These are phyloP conservation scores for Colletotrichum sp. DNA, from an alignment of 2,329 filamentous ascomycete species.

Conservation along the genomic window DNA sequence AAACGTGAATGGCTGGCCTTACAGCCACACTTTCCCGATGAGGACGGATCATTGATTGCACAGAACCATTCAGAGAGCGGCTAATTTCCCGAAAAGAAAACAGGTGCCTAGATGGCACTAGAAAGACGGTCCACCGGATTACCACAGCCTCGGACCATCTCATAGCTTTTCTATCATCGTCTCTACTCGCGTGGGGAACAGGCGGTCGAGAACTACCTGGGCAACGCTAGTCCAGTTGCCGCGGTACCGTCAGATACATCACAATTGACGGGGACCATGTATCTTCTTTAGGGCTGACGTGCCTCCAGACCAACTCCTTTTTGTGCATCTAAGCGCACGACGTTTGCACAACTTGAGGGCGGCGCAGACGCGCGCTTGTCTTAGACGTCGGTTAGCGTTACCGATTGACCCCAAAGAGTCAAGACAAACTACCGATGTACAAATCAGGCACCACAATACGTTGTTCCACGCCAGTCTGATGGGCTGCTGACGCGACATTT, in stretches of 20 bases:
- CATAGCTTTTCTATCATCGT: background rate
- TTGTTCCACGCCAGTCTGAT: background rate
- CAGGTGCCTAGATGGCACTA: background rate
- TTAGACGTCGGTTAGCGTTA: background rate
- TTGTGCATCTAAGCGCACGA: conserved; percentile 17
- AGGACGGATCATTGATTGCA: background rate
- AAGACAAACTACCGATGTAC: background rate
- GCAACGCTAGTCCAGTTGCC: background rate
- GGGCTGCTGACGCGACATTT: background rate
- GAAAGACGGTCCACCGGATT: background rate
- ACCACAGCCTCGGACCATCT: background rate
- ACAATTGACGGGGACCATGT: background rate
- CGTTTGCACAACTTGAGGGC: background rate
- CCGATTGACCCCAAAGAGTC: background rate
- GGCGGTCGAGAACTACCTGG: background rate
- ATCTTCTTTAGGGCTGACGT: background rate
- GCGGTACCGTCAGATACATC: background rate
- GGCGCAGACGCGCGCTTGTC: background rate
- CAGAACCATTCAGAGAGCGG: background rate
- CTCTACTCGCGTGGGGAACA: background rate
- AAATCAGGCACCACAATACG: background rate
- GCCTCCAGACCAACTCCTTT: background rate
- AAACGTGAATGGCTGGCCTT: background rate
- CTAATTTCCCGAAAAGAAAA: no score
- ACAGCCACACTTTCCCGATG: background rate